Base-by-base conservation (phyloP, 768 basidiomycete genomes). In the Cystobasidium onofrii region DNA sequence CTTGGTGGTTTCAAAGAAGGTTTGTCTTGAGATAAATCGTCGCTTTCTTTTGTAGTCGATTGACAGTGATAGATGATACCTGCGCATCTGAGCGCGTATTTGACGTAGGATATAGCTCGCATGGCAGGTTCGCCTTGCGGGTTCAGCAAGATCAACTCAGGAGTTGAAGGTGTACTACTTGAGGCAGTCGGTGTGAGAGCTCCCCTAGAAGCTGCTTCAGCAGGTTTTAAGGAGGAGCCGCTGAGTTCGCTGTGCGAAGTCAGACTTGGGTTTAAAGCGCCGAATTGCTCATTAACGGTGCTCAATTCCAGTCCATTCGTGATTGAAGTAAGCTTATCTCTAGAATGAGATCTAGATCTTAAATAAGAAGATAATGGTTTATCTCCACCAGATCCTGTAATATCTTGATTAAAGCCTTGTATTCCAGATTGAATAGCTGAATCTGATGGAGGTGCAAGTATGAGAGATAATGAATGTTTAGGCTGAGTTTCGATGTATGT, bases 391-490 rank as follows among this genome's bases (percentile, higher is more conserved):
- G n/a, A n/a, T n/a, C n/a, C n/a, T n/a, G n/a, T n/a, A n/a, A n/a
- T 34, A 2, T 34, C 57, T 29, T 60, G 33, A 29, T 60, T 7
- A 60, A 60, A 20, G 31, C 31, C 25, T 60, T 29, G 57, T 7
- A 60, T 29, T 60, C 33, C 57, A 17, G 57, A 60, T 9, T 43
- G 41, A 43, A 18, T 9, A 34, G 57, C 33, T 60, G 57, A 60
- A 34, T 27, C 15, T 6, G 57, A 6, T 29, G 63, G 60, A 50
- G 73, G 62, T 18, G 60, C 50, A 23, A 79, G 73, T 18, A 61
- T 74, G 33, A 80, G 74, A 57, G 76, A 66, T 7, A 84, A 76
- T 0, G 80, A 79, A 65, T 82, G 81, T 55, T 81, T 81, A 54
- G 79, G 73, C 4, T 80, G 76, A 1, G 79, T 44, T 1, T 80